Evolutionary conservation across 202 grass and related monocot species (phyloP), one percentile per base, ranked within the genome.

Genomic region (Hordeum pubiflorum): DNA sequence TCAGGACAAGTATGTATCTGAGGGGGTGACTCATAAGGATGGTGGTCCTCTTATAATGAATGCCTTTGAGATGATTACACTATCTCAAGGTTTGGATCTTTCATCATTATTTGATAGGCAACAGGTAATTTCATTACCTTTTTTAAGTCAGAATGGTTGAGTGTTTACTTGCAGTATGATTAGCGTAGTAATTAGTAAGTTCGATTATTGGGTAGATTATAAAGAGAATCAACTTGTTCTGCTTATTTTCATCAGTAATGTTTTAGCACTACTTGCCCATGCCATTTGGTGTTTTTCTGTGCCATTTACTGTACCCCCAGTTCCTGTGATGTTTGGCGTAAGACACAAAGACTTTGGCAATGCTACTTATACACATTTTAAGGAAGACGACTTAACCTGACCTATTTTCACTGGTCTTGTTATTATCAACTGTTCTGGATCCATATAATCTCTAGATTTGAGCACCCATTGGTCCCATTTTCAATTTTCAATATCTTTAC

Each of bases 61-160:
- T 93, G 96, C 96, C 41, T 98, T 98, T 79, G 96, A 98, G 86
- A 95, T 98, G 92, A 98, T 98, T 86, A 90, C 92, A 44, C 75
- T 98, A 77, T 98, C 96, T 82, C 90, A 95, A 82, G 96, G 96
- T 60, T 89, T 98, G 46, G 75, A 98, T 80, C 96, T 98, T 87
- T 98, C 96, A 59, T 85, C 86, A 21, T 78, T 98, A 71, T 98
- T 98, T 85, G 96, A 98, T 82, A 92, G 96, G 41, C 90, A 85
- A 65, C 96, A 95, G 92, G 96, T 98, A 94, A 72, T 71, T 69
- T 46, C 14, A 26, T 62, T 55, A 65, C 76, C 8, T 79, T 40
- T 20, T 80, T 82, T 80, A 72, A 41, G 33, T 63, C 59, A 73
- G 13, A 9, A 83, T 79, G 39, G 7, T 38, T 63, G 58, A 38